Percentiles rank a stretch among this genome's conserved stretches.
Evolutionary conservation across 495 filamentous ascomycete species (phyloP).

Genomic region (Neurospora sp.): DNA sequence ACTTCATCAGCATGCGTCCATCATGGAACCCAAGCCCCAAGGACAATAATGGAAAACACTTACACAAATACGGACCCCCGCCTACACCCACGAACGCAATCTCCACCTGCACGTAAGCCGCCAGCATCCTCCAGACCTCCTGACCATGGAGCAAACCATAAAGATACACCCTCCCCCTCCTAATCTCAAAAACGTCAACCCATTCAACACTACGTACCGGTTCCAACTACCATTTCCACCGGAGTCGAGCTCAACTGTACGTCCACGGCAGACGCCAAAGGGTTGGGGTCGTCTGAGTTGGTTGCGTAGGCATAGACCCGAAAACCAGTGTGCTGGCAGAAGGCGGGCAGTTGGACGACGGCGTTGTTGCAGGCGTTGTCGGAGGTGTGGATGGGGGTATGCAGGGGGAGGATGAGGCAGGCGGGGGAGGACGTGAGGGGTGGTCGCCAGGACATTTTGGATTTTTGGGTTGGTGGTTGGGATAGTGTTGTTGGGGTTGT

Average conservation of each 20-base stretch:
- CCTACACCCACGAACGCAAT: constrained; percentile 71
- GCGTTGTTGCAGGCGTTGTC: not conserved
- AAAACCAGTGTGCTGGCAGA: not conserved
- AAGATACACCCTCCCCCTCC: not conserved
- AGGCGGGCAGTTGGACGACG: not conserved
- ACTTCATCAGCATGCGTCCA: not conserved
- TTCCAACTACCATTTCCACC: not conserved
- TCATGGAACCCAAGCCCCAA: not conserved
- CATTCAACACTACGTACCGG: not conserved
- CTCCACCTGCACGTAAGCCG: constrained; percentile 22
- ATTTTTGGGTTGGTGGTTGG: not conserved
- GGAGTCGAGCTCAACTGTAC: not conserved
- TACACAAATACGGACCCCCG: constrained; percentile 92
- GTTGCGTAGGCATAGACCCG: not conserved
- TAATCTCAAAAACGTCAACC: not conserved
- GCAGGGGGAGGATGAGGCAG: not conserved
- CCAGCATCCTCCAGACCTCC: not conserved
- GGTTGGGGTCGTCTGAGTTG: not conserved
- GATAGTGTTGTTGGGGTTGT: not conserved
- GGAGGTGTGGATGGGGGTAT: not conserved
- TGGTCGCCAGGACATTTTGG: no score
- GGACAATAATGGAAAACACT: constrained; percentile 23
- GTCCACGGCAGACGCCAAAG: not conserved
- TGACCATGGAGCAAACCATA: not conserved
- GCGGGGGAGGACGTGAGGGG: not conserved